Evolutionary conservation across 805 yeast genomes (phyloP), one percentile per base, ranked within the genome.

Genomic region (Debaryomyces maramus): DNA sequence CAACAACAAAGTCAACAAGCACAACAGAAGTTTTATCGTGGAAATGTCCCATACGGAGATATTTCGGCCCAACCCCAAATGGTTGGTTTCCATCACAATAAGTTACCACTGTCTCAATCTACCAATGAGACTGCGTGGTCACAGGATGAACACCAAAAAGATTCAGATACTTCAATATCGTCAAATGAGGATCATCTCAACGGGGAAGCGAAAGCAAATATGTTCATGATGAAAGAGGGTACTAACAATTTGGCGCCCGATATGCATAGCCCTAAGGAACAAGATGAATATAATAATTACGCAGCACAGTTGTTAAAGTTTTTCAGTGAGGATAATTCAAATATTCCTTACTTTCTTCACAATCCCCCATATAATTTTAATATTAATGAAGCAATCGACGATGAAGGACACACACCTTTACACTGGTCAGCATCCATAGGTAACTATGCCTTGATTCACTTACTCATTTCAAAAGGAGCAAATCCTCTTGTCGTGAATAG

Each of bases 401-500:
- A 87, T 43, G 97, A 93, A 56, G 95, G 96, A 1, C 95, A 93
- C 56, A 86, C 97, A 0, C 85, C 96, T 2, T 81, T 93, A 50
- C 99, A 93, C 63, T 93, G 98, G 97, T 96, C 98, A 0, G 88
- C 97, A 44, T 85, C 98, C 1, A 88, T 93, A 78, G 99, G 98
- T 3, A 87, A 83, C 57, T 63, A 84, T 23, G 77, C 75, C 34
- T 81, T 90, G 63, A 81, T 88, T 40, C 93, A 85, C 49, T 76
- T 89, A 10, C 71, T 93, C 30, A 64, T 88, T 21, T 72, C 80
- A 20, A 79, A 83, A 28, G 95, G 96, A 4, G 93, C 96, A 2
- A 77, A 82, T 62, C 68, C 74, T 13, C 52, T 70, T 32, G 71
- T 62, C 18, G 75, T 78, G 40, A 74, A 80, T 44, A 74, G 66